Conservation (phyloP, 2,329 filamentous ascomycete species). For the Xylogone sp. region DNA sequence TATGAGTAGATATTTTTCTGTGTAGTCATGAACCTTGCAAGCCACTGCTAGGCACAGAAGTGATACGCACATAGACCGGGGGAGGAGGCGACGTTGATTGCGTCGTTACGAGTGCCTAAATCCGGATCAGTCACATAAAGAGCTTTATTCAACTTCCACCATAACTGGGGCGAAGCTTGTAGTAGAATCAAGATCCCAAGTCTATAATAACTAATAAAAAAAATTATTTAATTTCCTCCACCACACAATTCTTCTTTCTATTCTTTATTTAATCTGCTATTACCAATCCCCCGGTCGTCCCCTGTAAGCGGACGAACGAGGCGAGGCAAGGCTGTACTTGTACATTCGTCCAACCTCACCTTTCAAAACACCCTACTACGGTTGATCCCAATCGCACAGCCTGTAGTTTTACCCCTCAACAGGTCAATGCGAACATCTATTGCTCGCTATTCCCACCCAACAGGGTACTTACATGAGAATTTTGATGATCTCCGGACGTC, state of each 20-base stretch:
- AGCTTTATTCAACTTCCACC: not conserved
- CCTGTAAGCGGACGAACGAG: conserved; percentile 6
- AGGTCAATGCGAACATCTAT: not conserved
- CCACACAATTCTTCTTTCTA: too few relatives aligned
- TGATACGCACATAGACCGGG: not conserved
- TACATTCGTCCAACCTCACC: not conserved
- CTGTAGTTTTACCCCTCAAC: not conserved
- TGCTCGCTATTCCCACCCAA: not conserved
- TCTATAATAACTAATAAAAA: too few relatives aligned
- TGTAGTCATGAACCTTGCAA: not conserved
- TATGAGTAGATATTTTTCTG: not conserved
- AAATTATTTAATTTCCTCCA: too few relatives aligned
- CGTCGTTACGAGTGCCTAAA: not conserved
- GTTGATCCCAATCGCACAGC: not conserved
- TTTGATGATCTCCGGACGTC: not conserved
- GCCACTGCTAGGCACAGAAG: not conserved
- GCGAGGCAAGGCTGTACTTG: not conserved
- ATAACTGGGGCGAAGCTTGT: not conserved
- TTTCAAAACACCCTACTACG: not conserved
- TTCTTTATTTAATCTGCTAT: too few relatives aligned
- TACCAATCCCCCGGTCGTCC: not conserved
- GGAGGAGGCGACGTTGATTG: not conserved
- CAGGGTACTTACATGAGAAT: not conserved
- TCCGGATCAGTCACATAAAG: not conserved
- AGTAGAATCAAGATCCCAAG: not conserved